Conservation (phyloP, 345 rosid species). For the Acer yangbiense region DNA sequence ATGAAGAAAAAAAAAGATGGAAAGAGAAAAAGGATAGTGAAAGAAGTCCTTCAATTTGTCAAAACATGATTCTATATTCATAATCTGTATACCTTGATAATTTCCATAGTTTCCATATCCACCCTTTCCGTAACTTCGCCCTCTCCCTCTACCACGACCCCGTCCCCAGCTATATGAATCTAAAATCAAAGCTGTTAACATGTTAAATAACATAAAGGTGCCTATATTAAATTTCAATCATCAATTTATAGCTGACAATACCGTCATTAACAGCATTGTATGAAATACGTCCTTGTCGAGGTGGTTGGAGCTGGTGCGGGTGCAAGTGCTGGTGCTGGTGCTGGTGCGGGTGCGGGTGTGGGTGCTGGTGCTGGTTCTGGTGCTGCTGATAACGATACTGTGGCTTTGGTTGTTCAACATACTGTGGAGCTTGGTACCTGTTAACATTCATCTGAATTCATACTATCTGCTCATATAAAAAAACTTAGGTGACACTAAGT, state of each 20-base stretch:
- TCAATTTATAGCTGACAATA: conserved; percentile 27
- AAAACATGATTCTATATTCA: neutral
- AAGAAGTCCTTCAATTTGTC: neutral
- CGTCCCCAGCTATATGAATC: conserved; percentile 51
- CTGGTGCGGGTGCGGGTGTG: conserved; percentile 24
- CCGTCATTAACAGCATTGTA: conserved; percentile 72
- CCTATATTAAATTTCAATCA: conserved; percentile 7
- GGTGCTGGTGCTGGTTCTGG: conserved; percentile 30
- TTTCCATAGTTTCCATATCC: conserved; percentile 51
- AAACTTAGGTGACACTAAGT: neutral
- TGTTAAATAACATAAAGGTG: conserved; percentile 10
- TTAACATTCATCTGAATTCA: conserved; percentile 12
- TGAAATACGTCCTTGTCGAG: conserved; percentile 45
- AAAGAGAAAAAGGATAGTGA: too few relatives aligned
- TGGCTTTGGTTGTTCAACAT: conserved; percentile 54
- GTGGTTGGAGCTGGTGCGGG: conserved; percentile 44
- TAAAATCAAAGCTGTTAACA: conserved; percentile 15
- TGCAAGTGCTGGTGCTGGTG: conserved; percentile 32
- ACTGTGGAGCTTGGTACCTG: conserved; percentile 87
- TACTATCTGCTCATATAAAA: neutral
- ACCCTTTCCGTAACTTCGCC: conserved; percentile 44
- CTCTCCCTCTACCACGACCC: conserved; percentile 60
- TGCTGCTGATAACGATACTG: conserved; percentile 55
- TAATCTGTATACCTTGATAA: conserved; percentile 31
- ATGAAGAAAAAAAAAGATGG: neutral